phyloP scores from a whole-genome alignment of 441 rosid genomes.

The Flueggea neowawraea region DNA sequence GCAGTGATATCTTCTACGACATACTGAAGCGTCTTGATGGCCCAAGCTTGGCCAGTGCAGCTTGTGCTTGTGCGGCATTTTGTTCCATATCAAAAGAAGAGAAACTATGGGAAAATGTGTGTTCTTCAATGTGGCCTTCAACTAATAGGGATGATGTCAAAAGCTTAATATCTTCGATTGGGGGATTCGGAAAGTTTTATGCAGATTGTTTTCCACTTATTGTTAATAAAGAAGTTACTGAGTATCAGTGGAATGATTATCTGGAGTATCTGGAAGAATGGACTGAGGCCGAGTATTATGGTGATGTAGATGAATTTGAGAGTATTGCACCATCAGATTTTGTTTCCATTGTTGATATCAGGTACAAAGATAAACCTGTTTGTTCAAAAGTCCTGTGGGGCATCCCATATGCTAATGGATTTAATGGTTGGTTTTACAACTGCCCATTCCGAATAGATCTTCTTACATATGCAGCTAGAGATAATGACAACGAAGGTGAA shows the following conservation, averaged over 20 bases:
- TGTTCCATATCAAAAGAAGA: constrained; percentile 70
- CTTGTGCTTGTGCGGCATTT: constrained; percentile 65
- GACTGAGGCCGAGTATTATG: constrained; percentile 76
- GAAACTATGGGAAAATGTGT: constrained; percentile 68
- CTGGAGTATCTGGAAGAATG: constrained; percentile 62
- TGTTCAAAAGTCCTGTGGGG: constrained; percentile 77
- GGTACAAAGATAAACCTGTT: constrained; percentile 51
- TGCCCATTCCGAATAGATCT: constrained; percentile 74
- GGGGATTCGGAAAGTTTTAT: constrained; percentile 74
- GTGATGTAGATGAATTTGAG: constrained; percentile 46
- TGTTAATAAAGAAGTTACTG: constrained; percentile 57
- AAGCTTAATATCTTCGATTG: constrained; percentile 46
- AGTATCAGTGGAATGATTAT: constrained; percentile 46
- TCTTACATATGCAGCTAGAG: constrained; percentile 42
- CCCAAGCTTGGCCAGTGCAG: constrained; percentile 65
- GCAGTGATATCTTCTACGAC: constrained; percentile 64
- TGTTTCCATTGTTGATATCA: constrained; percentile 62
- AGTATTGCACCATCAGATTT: constrained; percentile 54
- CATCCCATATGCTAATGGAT: constrained; percentile 59
- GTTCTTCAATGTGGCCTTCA: constrained; percentile 77
- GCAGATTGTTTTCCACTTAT: constrained; percentile 75
- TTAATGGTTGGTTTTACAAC: constrained; percentile 66
- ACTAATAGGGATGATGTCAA: constrained; percentile 62
- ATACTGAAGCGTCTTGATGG: constrained; percentile 80
- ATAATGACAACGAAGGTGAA: constrained; percentile 46